Evolutionary conservation across 2,329 filamentous ascomycete genomes (phyloP), one percentile per base, ranked within the genome.

Genomic region (Diaporthe nobilis): DNA sequence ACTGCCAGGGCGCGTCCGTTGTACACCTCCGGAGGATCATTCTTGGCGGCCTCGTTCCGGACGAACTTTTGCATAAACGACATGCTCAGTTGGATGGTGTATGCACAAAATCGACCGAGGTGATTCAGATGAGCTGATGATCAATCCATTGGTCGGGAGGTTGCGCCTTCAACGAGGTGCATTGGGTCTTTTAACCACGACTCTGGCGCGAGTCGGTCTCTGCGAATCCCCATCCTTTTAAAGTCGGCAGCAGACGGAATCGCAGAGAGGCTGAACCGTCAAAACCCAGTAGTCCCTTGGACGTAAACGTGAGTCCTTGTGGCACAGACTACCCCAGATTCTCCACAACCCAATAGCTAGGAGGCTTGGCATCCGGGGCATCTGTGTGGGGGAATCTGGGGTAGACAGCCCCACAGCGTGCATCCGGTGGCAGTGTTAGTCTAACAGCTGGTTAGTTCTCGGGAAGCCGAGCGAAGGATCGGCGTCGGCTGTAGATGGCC

Each of bases 251-350:
- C 12, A 51, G 22, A 51, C 22, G 47, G 47, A 51, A 51, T 0
- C 1, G 47, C 47, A 22, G 20, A 4, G 22, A n/a, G 22, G 47
- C 20, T 51, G 22, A 10, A 25, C 2, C 25, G 22, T 25, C 9
- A 25, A 12, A 5, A 0, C 47, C 9, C 3, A 25, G 49, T 1
- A 0, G 20, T 22, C 8, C 1, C 20, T n/a, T 49, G 1, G 47
- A 49, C 22, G 7, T 22, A 9, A 25, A 51, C 8, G n/a, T 51
- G n/a, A 25, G 49, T 5, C 22, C 22, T 51, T 0, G 4, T 22
- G 10, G 22, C 22, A 13, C 9, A 51, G n/a, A 7, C 49, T 51
- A 25, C 49, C 49, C 49, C 49, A 3, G n/a, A 25, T 51, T 51
- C 44, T 22, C 44, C 17, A 47, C 44, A 17, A 47, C 22, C 44